phyloP scores from a whole-genome alignment of 441 rosid genomes.

The Erodium moschatum region DNA sequence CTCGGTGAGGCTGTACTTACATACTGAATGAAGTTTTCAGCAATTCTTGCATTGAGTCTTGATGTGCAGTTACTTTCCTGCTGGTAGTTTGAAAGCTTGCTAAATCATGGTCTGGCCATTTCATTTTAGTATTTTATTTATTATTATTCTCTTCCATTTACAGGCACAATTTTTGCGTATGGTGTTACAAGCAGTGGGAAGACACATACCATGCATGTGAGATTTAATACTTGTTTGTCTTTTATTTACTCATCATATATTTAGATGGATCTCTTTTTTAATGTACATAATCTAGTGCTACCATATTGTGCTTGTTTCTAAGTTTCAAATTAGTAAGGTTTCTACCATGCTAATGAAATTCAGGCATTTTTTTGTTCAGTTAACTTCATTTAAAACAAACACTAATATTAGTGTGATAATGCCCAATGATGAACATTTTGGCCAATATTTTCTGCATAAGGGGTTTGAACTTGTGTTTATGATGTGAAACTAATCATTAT shows the following conservation, averaged over 20 bases:
- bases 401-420: background rate
- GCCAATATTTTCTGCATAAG: background rate
- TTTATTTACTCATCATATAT: slow-evolving; percentile 13
- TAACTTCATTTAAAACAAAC: too few relatives aligned
- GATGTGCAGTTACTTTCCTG: slow-evolving; percentile 5
- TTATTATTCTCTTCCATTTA: slow-evolving; percentile 23
- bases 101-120: slow-evolving; percentile 3
- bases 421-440: background rate
- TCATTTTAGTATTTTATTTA: slow-evolving; percentile 8
- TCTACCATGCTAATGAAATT: background rate
- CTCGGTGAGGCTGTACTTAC: background rate
- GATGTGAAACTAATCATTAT: background rate
- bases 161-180: slow-evolving; percentile 97
- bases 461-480: background rate
- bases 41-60: slow-evolving; percentile 6
- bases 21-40: background rate
- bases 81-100: background rate
- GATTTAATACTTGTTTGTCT: slow-evolving; percentile 20
- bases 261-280: background rate
- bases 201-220: slow-evolving; percentile 43
- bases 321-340: background rate
- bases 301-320: background rate
- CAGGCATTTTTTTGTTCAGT: background rate
- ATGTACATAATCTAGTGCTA: background rate
- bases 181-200: slow-evolving; percentile 99